Evolutionary conservation across 768 basidiomycete genomes (phyloP), one percentile per base, ranked within the genome.

Genomic region (Pisolithus orientalis): DNA sequence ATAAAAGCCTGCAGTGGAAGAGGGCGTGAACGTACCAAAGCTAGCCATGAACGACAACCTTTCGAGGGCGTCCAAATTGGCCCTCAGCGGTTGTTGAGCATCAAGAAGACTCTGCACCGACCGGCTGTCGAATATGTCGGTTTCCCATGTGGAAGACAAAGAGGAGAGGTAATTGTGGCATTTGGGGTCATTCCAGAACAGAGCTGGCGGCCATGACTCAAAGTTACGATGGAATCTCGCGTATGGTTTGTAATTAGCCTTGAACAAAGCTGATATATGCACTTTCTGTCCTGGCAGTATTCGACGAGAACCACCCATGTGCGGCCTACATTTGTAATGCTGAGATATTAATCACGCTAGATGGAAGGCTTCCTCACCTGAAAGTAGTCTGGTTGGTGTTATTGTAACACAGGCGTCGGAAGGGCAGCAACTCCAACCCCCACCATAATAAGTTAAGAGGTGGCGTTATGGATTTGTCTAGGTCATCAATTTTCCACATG

Each of bases 231-330:
- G 56, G 49, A 67, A 65, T 24, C 25, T 56, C 1, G 63, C 65
- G 39, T 31, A 43, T 6, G 66, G 59, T 37, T 60, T 66, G 55
- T 67, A 67, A 27, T 67, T 59, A 42, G 55, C 52, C 54, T 62
- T 68, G 62, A 65, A 67, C 1, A 67, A 34, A 28, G 44, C 67
- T 1, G 66, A 69, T 6, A 68, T 61, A 46, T 67, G 66, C n/a
- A 67, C 59, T 39, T 60, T 69, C 39, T 67, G 67, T 13, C 66
- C 66, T 0, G 56, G 63, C 4, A 67, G 27, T 28, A 67, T 67
- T 31, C 47, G 57, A 13, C 67, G 61, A 4, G 63, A 57, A 39
- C 47, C 51, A 4, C 65, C 66, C 10, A 57, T 2, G 49, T 69
- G 67, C 7, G 67, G 66, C 8, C 67, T 67, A 31, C 2, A 27